Conservation (phyloP, 1,284 basidiomycete species). For the Stereum hirsutum region DNA sequence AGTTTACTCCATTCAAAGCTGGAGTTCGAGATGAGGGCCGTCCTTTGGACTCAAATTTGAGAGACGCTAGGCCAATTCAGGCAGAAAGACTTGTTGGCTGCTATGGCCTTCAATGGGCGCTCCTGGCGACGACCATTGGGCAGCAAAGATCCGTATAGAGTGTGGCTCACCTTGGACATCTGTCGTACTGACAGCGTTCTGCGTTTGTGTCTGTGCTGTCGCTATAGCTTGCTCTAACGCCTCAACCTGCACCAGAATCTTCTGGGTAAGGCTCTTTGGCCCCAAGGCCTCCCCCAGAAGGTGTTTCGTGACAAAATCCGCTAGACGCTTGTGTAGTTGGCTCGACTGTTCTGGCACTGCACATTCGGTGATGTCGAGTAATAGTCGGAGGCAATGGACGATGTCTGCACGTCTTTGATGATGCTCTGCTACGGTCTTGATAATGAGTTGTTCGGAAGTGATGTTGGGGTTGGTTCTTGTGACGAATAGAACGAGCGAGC, state of each 20-base stretch:
- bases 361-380: constrained; percentile 35
- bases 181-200: constrained; percentile 56
- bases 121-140: no score
- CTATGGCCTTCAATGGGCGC: no score
- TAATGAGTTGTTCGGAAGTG: constrained; percentile 43
- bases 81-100: no score
- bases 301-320: constrained; percentile 43
- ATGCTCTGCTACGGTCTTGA: constrained; percentile 55
- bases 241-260: constrained; percentile 58
- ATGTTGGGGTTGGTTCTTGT: constrained; percentile 58
- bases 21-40: no score
- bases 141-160: constrained; percentile 6
- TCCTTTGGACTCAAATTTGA: no score
- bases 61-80: no score
- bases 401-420: constrained; percentile 60
- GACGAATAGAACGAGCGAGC: constrained; percentile 57
- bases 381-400: constrained; percentile 51
- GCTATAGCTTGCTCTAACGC: constrained; percentile 39
- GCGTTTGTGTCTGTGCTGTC: constrained; percentile 46
- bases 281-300: constrained; percentile 24
- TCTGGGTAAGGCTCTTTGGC: constrained; percentile 34
- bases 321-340: constrained; percentile 36
- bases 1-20: no score
- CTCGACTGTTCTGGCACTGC: constrained; percentile 31
- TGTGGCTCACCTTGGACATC: constrained; percentile 37